Conservation (phyloP, 2,329 filamentous ascomycete genomes). For the Alternaria angustiovoidea region DNA sequence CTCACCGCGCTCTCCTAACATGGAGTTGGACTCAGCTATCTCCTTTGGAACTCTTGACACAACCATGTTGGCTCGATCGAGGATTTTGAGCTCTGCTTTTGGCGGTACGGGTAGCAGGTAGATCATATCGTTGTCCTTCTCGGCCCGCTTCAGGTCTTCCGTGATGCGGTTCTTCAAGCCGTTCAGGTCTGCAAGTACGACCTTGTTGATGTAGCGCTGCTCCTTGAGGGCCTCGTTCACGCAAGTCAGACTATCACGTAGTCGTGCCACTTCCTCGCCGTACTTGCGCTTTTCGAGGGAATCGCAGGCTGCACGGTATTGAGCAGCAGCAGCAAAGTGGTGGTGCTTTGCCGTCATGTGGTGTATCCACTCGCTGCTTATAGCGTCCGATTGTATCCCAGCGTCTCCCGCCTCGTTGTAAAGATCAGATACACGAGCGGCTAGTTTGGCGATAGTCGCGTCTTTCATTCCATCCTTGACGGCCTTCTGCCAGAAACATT, state of each 20-base stretch:
- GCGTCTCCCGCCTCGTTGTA: conserved; percentile 86
- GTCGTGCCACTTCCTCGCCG: conserved; percentile 89
- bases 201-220: conserved; percentile 79
- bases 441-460: conserved; percentile 87
- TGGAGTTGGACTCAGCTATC: conserved; percentile 79
- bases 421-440: conserved; percentile 88
- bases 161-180: conserved; percentile 81
- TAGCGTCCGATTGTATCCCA: conserved; percentile 85
- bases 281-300: conserved; percentile 93
- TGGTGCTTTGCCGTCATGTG: conserved; percentile 97
- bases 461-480: conserved; percentile 95
- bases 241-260: conserved; percentile 82
- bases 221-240: conserved; percentile 89
- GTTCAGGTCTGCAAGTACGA: conserved; percentile 82
- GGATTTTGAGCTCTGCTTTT: conserved; percentile 83
- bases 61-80: conserved; percentile 92
- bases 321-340: conserved; percentile 94
- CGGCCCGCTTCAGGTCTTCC: conserved; percentile 88
- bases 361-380: conserved; percentile 96
- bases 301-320: conserved; percentile 89
- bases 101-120: conserved; percentile 87
- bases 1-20: conserved; percentile 79
- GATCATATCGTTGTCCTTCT: conserved; percentile 96
- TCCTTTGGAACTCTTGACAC: conserved; percentile 79
- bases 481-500: conserved; percentile 98